Conservation (phyloP, 257 asterid genomes). For the Capsicum rhomboideum region DNA sequence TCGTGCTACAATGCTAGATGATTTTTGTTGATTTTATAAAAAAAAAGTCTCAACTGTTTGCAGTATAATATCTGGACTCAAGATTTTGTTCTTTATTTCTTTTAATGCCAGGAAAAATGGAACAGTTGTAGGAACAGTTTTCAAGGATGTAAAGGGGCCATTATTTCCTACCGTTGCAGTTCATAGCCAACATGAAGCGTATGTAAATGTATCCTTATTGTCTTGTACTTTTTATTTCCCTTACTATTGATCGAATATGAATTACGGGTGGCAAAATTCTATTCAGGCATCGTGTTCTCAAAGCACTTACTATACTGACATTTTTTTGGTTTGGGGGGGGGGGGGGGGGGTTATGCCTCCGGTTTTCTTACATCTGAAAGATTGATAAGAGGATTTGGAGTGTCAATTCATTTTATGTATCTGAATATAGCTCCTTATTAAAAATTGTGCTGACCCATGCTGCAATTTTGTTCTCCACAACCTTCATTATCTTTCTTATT, state of each 20-base stretch:
- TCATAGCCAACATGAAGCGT: constrained; percentile 97
- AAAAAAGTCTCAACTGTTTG: not conserved
- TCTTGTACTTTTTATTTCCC: not conserved
- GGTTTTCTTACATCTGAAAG: not conserved
- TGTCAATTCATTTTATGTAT: not conserved
- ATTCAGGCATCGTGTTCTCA: not conserved
- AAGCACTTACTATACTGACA: not conserved
- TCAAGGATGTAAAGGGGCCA: constrained; percentile 80
- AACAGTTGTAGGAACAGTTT: constrained; percentile 55
- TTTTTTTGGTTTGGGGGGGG: not conserved
- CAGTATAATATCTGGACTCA: constrained; percentile 3
- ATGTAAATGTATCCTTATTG: constrained; percentile 21
- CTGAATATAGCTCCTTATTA: not conserved
- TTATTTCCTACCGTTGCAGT: constrained; percentile 88
- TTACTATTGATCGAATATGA: not conserved
- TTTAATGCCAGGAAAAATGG: constrained; percentile 78
- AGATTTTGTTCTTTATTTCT: constrained; percentile 5
- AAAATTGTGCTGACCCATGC: not conserved
- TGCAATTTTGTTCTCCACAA: not conserved
- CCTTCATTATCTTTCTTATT: not conserved
- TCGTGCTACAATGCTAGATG: not conserved
- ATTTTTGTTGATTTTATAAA: not conserved
- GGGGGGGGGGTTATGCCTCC: not conserved
- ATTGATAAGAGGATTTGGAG: not conserved
- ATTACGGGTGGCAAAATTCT: not conserved